Evolutionary conservation across 192 early-diverging fungal genomes (phyloP).

Genomic region (Glomus cerebriforme): DNA sequence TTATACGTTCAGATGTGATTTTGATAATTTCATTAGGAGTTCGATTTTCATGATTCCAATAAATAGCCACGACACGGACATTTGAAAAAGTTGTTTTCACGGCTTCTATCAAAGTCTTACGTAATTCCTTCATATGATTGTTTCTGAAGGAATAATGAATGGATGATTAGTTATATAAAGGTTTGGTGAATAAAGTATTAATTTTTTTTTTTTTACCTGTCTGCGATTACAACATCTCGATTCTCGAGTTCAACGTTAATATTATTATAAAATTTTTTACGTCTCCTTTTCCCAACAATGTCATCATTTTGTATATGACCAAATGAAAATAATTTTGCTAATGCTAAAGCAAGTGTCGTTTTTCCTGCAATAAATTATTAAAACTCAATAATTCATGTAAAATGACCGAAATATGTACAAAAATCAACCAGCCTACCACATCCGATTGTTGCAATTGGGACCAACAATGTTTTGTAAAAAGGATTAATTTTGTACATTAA

Average conservation of each 20-base stretch:
- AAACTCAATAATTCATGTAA: constrained; percentile 8
- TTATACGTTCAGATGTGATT: constrained; percentile 58
- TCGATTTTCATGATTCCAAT: constrained; percentile 67
- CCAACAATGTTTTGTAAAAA: constrained; percentile 43
- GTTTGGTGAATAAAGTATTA: neutral
- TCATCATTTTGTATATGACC: constrained; percentile 85
- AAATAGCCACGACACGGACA: constrained; percentile 70
- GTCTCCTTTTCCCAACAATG: constrained; percentile 58
- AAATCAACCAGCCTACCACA: constrained; percentile 62
- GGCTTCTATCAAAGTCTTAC: constrained; percentile 48
- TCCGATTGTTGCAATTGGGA: constrained; percentile 81
- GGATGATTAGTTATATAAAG: neutral
- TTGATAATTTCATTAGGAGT: constrained; percentile 50
- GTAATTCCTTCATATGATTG: constrained; percentile 64
- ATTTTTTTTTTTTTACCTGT: constrained; percentile 44
- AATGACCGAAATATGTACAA: constrained; percentile 36
- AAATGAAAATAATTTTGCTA: constrained; percentile 63
- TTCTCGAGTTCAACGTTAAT: constrained; percentile 58
- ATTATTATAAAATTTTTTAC: constrained; percentile 59
- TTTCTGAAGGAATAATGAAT: constrained; percentile 37
- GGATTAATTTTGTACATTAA: too few relatives aligned
- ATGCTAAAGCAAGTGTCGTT: constrained; percentile 58
- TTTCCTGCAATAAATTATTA: constrained; percentile 34
- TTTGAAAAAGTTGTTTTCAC: constrained; percentile 60
- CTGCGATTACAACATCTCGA: constrained; percentile 76